Base-by-base conservation (phyloP, 2,329 filamentous ascomycete genomes). In the Hirsutella thompsonii region DNA sequence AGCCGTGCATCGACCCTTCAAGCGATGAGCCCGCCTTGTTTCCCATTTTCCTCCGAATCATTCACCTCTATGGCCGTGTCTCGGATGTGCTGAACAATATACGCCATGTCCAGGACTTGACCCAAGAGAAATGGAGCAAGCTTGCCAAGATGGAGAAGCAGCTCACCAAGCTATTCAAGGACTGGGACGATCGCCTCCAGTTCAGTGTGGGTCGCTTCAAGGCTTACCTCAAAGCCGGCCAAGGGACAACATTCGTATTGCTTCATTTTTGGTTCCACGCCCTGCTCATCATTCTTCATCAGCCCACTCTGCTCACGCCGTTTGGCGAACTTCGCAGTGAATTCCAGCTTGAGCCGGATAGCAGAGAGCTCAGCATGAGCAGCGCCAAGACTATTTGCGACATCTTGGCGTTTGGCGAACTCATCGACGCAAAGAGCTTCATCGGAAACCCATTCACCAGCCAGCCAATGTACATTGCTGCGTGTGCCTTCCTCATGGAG, bases 361-460 rank as follows among this genome's bases (percentile, higher is more conserved):
- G 85, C 48, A 79, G 84, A 42, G 85, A 92, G 55, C 59, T 80
- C 5, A 86, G 83, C 45, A 89, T 90, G 81, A 89, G 83, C 13
- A 90, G 85, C 20, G 88, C 87, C 11, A 94, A 93, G 63, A 93
- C 87, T 0, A 92, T 94, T 45, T 86, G 85, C 28, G 87, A 94
- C 51, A 94, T 94, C 14, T 62, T 93, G 8, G 81, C 83, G 1
- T 93, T 93, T 57, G 84, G 86, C 0, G 85, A 93, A 54, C 64
- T 93, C 9, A 85, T 92, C 39, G 85, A 93, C 56, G 79, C 83
- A 0, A 88, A 85, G 56, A 89, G 86, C 50, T 86, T 89, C 42
- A 81, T 89, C 28, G 85, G 86, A 1, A 94, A 92, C 44, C 87
- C 87, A 0, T 94, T 94, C 49, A 92, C 85, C 0, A 87, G 83